These are phyloP conservation scores for Willaertia magna DNA, from an alignment of 208 protist genomes.

Conservation along the genomic window DNA sequence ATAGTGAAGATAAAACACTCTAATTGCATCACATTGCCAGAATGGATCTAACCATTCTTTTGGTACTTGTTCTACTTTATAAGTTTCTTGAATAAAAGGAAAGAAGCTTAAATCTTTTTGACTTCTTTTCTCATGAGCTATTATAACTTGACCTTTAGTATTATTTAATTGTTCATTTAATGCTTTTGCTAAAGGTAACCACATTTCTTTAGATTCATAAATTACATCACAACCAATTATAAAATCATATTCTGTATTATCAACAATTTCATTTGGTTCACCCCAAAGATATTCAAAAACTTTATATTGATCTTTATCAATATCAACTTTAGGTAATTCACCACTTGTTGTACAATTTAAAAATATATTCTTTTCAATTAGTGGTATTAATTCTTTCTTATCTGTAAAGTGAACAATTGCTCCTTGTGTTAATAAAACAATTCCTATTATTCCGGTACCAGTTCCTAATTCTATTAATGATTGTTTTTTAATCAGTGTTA, in stretches of 20 bases:
- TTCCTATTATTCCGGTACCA: not conserved
- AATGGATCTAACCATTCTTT: not conserved
- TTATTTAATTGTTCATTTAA: not conserved
- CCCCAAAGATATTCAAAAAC: not conserved
- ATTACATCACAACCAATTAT: not conserved
- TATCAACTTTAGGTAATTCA: not conserved
- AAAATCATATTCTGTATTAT: not conserved
- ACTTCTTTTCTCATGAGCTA: not conserved
- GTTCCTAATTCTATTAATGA: not conserved
- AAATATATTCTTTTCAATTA: not conserved
- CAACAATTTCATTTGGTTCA: not conserved
- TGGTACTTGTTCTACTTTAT: not conserved
- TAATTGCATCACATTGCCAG: not conserved
- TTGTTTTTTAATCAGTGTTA: not conserved
- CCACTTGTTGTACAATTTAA: not conserved
- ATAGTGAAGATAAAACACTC: not conserved
- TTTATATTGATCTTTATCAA: not conserved
- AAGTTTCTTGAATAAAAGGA: not conserved
- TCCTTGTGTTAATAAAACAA: not conserved
- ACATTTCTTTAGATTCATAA: constrained; percentile 11
- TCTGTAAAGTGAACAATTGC: not conserved
- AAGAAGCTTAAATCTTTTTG: not conserved
- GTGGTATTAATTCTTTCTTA: not conserved
- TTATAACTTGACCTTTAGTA: not conserved
- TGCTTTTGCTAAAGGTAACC: not conserved